These are phyloP conservation scores for Benincasa hispida DNA, from an alignment of 306 rosid species.

Conservation along the genomic window DNA sequence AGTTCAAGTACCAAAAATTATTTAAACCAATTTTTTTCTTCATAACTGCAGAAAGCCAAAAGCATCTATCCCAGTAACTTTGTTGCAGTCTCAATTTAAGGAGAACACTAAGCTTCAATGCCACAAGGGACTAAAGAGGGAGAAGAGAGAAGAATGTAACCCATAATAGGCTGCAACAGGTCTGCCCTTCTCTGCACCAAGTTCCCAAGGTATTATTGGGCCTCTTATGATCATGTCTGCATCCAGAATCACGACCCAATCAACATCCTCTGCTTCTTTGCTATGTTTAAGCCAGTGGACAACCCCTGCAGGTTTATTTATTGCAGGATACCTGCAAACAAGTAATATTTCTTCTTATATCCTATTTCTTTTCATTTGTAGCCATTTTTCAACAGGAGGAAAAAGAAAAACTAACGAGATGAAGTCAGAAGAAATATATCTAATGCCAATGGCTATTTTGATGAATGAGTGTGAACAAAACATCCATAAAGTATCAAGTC, in stretches of 20 bases:
- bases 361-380: neutral
- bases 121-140: neutral
- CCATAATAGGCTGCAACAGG: slow-evolving; percentile 95
- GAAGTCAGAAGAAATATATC: neutral
- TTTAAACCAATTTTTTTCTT: neutral
- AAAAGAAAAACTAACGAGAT: neutral
- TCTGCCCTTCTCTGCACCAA: slow-evolving; percentile 94
- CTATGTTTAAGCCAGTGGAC: slow-evolving; percentile 89
- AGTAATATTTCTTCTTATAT: neutral
- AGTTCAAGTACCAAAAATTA: neutral
- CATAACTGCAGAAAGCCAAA: neutral
- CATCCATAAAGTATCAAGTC: neutral
- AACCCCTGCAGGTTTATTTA: slow-evolving; percentile 97
- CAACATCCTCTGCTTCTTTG: slow-evolving; percentile 83
- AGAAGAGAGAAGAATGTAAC: slow-evolving; percentile 21
- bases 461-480: neutral
- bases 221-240: slow-evolving; percentile 97
- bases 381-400: neutral
- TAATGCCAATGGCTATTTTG: neutral
- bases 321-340: slow-evolving; percentile 91
- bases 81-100: neutral
- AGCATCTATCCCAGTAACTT: neutral
- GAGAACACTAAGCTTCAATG: neutral
- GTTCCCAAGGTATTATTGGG: slow-evolving; percentile 92
- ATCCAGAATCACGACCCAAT: slow-evolving; percentile 95